Conservation (phyloP, 805 yeast species). For the Ogataea paradorogensis region DNA sequence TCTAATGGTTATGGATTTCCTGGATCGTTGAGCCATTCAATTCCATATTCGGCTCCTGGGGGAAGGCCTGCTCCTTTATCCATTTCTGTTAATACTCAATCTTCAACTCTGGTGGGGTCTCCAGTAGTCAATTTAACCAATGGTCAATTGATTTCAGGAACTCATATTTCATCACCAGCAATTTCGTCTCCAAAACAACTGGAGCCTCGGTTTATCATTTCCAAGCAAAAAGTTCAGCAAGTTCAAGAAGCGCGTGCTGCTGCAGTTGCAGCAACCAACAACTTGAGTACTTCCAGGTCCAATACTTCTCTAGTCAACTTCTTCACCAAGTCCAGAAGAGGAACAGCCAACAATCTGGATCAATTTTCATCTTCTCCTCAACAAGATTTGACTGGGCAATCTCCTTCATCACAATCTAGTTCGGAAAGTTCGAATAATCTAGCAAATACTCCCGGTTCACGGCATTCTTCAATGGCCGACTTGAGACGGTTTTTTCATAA, state of each 20-base stretch:
- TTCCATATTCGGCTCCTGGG: constrained; percentile 73
- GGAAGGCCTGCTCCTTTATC: constrained; percentile 37
- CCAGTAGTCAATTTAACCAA: constrained; percentile 40
- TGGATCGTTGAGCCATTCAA: constrained; percentile 52
- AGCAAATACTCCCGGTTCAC: constrained; percentile 39
- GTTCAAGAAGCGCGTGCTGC: constrained; percentile 45
- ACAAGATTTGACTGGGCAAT: constrained; percentile 32
- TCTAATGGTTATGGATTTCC: constrained; percentile 26
- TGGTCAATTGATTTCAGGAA: constrained; percentile 58
- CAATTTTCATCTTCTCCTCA: constrained; percentile 32
- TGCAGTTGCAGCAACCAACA: constrained; percentile 14
- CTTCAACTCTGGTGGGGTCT: constrained; percentile 7
- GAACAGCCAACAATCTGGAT: constrained; percentile 31
- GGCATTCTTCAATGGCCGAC: constrained; percentile 79
- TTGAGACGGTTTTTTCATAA: constrained; percentile 69
- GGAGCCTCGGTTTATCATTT: constrained; percentile 84
- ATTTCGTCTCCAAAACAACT: constrained; percentile 55
- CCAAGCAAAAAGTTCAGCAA: constrained; percentile 67
- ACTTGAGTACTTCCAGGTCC: constrained; percentile 30
- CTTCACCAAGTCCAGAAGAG: constrained; percentile 45
- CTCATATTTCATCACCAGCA: constrained; percentile 68
- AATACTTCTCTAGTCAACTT: constrained; percentile 50
- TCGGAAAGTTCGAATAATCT: constrained; percentile 20
- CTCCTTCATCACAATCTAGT: constrained; percentile 33
- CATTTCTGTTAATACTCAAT: constrained; percentile 22